Evolutionary conservation across 2,329 filamentous ascomycete species (phyloP), one percentile per base, ranked within the genome.

Genomic region (Aspergillus texensis): DNA sequence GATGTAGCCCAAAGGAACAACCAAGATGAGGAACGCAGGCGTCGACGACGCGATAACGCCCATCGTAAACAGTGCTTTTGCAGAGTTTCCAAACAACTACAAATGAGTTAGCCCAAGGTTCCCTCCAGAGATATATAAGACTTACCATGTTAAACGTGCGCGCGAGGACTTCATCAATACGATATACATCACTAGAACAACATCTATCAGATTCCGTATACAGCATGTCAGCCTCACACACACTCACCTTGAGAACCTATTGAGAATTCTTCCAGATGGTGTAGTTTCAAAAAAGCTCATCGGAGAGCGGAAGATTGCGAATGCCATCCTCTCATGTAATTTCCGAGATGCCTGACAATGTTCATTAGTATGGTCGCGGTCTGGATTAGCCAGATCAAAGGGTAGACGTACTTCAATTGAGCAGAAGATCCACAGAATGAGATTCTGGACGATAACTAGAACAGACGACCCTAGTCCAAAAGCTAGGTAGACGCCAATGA

Each of bases 281-380:
- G 95, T 99, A 0, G 94, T 97, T 77, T 99, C 96, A 71, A 99
- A 99, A 81, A 99, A 99, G 71, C 89, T 95, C 95, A 99, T 99
- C 60, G 95, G 96, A 43, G 93, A 96, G 69, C 95, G 88, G 85
- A 99, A 99, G 71, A 98, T 97, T 21, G 95, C 93, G 72, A 91
- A 95, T 50, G 94, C 94, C 95, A 99, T 98, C 68, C 92, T 87
- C 80, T 98, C 95, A 77, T 99, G 95, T 62, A 99, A 85, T 81
- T 98, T 99, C 66, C 95, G 88, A 24, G 94, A 97, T 57, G 95
- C 95, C 88, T 32, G 43, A 52, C 54, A 57, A 43, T 16, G n/a
- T 21, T 36, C n/a, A n/a, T 55, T 39, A 55, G 32, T 32, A 55
- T 26, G 32, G 32, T 12, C n/a, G 39, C 11, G 8, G 21, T 24